These are phyloP conservation scores for Pseudogymnoascus sp. DNA, from an alignment of 2,329 filamentous ascomycete genomes.

Conservation along the genomic window DNA sequence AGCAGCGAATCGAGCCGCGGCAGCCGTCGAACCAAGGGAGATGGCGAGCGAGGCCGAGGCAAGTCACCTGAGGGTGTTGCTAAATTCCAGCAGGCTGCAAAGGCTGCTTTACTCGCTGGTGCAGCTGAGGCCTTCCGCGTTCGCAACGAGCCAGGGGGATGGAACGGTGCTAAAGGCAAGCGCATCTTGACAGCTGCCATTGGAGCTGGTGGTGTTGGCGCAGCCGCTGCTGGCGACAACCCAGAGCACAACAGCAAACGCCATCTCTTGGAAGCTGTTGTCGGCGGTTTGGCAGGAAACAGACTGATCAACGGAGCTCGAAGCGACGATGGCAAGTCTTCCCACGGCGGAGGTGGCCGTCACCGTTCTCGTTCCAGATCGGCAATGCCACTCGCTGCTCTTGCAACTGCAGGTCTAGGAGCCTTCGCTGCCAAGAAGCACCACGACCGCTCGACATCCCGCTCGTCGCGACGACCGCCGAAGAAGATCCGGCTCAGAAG, in stretches of 20 bases:
- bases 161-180: slow-evolving; percentile 87
- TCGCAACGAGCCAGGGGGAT: slow-evolving; percentile 80
- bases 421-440: slow-evolving; percentile 57
- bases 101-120: slow-evolving; percentile 82
- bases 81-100: slow-evolving; percentile 78
- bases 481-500: slow-evolving; percentile 13
- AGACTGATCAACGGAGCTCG: slow-evolving; percentile 75
- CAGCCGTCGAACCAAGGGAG: slow-evolving; percentile 46
- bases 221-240: slow-evolving; percentile 60
- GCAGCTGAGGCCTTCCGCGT: slow-evolving; percentile 88
- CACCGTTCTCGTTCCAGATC: slow-evolving; percentile 65
- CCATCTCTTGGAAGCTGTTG: slow-evolving; percentile 76
- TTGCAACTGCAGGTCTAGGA: slow-evolving; percentile 56
- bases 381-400: slow-evolving; percentile 43
- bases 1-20: slow-evolving; percentile 34
- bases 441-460: slow-evolving; percentile 43
- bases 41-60: slow-evolving; percentile 33
- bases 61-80: slow-evolving; percentile 45
- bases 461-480: slow-evolving; percentile 26
- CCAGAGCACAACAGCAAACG: slow-evolving; percentile 70
- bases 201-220: slow-evolving; percentile 80
- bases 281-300: slow-evolving; percentile 82
- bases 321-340: slow-evolving; percentile 39
- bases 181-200: slow-evolving; percentile 82
- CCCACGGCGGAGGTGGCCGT: slow-evolving; percentile 27